Percentiles rank a stretch among this genome's conserved stretches.
phyloP scores from a whole-genome alignment of 805 yeast species.

The Vanderwaltozyma verrucispora region DNA sequence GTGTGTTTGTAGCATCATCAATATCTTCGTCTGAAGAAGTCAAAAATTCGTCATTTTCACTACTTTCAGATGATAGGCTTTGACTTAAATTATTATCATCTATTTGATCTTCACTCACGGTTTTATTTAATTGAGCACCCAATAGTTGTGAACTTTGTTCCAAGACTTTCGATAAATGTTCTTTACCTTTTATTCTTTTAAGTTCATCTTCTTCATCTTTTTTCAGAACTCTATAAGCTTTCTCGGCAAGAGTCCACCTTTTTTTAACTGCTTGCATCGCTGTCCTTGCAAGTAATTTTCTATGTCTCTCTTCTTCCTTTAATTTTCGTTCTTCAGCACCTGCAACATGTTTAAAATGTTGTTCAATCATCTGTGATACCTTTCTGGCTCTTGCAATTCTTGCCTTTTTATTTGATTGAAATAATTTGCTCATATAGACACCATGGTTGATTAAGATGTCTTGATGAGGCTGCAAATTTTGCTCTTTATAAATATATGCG shows the following conservation, averaged over 20 bases:
- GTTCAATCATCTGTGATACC: constrained; percentile 73
- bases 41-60: constrained; percentile 10
- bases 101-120: constrained; percentile 2
- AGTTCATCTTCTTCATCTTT: constrained; percentile 70
- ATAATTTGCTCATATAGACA: constrained; percentile 53
- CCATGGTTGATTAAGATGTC: constrained; percentile 78
- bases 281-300: constrained; percentile 62
- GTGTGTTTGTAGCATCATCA: constrained; percentile 10
- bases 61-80: neutral
- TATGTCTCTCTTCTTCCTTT: constrained; percentile 63
- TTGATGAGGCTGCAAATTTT: constrained; percentile 40
- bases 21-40: constrained; percentile 10
- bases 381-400: constrained; percentile 61
- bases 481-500: constrained; percentile 27
- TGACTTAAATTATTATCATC: constrained; percentile 5
- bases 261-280: constrained; percentile 78
- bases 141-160: constrained; percentile 85
- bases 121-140: constrained; percentile 65
- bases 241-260: constrained; percentile 85
- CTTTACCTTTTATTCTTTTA: constrained; percentile 71
- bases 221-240: constrained; percentile 63
- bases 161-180: constrained; percentile 75
- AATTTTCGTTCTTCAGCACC: constrained; percentile 81
- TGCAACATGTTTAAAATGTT: constrained; percentile 71
- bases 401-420: constrained; percentile 52